phyloP scores from a whole-genome alignment of 2,329 filamentous ascomycete genomes.

The Chaetomium globosum region DNA sequence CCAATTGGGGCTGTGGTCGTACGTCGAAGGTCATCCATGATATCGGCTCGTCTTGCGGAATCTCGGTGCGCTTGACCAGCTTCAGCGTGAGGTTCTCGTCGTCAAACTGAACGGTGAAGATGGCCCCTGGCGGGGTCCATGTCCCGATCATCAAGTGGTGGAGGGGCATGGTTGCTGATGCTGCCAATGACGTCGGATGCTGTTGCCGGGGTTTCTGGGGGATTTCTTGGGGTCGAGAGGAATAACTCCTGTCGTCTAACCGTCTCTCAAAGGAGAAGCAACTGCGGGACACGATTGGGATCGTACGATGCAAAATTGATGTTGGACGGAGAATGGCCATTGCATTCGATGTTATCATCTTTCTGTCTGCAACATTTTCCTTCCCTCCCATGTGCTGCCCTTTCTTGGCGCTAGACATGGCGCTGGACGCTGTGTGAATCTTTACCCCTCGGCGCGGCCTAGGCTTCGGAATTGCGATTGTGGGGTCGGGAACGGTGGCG shows the following conservation, averaged over 20 bases:
- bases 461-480: conserved; percentile 22
- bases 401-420: not conserved
- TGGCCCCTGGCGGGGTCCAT: conserved; percentile 86
- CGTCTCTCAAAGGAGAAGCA: not conserved
- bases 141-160: conserved; percentile 92
- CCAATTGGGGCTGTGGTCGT: conserved; percentile 44
- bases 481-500: conserved; percentile 30
- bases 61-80: conserved; percentile 77
- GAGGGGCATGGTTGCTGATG: conserved; percentile 63
- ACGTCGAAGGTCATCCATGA: conserved; percentile 94
- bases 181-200: conserved; percentile 43
- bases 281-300: not conserved
- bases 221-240: not conserved
- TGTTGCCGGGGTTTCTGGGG: conserved; percentile 17
- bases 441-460: conserved; percentile 25
- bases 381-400: not conserved
- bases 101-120: conserved; percentile 87
- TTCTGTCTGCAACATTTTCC: not conserved
- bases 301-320: conserved; percentile 22
- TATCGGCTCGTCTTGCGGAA: conserved; percentile 81
- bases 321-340: conserved; percentile 3
- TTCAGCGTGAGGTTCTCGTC: conserved; percentile 75
- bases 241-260: not conserved
- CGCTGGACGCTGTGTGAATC: conserved; percentile 9
- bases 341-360: not conserved